Base-by-base conservation (phyloP, 306 rosid species). In the Dalbergia cochinchinensis region DNA sequence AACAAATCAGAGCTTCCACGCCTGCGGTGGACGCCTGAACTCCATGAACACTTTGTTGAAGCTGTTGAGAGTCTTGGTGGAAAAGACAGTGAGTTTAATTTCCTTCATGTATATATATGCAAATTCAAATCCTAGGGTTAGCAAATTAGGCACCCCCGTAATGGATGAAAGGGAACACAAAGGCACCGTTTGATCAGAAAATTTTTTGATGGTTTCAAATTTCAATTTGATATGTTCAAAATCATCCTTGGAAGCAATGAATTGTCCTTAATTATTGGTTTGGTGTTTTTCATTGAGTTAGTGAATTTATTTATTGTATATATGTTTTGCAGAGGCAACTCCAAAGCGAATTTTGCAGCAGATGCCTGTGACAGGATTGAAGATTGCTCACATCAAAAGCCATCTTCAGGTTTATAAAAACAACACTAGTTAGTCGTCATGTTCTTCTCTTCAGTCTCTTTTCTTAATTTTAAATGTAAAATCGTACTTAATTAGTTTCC, bases 351-450 rank as follows among this genome's bases (percentile, higher is more conserved):
- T 91, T 77, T 73, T 88, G 86, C 92, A 88, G 88, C 78, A 53
- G 62, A 91, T 91, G 95, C 63, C 62, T 60, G 87, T 86, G 73
- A 83, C 82, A 80, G 95, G 87, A 64, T 72, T 91, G 42, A 82
- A 78, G 35, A 91, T 91, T 45, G 83, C 89, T 74, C 95, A 91
- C 60, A 61, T 91, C 79, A 91, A 91, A 81, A 91, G 95, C 83
- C 95, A 88, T 84, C 89, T 91, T 42, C 95, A 91, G 92, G 95
- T 91, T 47, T 45, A 41, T 47, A 18, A 7, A 37, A 4, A 42
- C 2, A 42, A 8, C 10, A 42, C 48, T 42, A 47, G 1, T 47
- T 47, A 11, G 11, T 47, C 13, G 15, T 11, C 72, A 12, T 41
- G n/a, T 64, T 76, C 11, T 45, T 62, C 20, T 64, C 37, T 47